These are phyloP conservation scores for Actinomortierella ambigua DNA, from an alignment of 371 early-diverging fungal species.

Conservation along the genomic window DNA sequence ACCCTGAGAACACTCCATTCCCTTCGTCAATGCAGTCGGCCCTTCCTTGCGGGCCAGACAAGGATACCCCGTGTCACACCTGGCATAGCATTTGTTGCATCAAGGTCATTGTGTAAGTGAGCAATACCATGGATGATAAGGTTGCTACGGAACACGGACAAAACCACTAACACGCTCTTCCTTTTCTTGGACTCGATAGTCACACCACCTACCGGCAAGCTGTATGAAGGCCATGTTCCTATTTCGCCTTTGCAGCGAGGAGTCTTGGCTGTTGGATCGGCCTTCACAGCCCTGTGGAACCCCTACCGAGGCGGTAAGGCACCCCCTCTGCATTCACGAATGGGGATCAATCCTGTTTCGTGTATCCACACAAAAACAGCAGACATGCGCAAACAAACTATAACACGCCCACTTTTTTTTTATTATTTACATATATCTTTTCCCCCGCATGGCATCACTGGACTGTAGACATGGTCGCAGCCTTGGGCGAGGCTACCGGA, in stretches of 20 bases:
- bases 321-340: too few relatives aligned
- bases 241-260: conserved; percentile 60
- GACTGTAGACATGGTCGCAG: conserved; percentile 85
- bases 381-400: too few relatives aligned
- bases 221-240: conserved; percentile 63
- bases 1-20: background rate
- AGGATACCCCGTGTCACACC: too few relatives aligned
- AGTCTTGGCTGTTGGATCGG: conserved; percentile 75
- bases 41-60: background rate
- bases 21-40: background rate
- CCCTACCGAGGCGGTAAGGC: conserved; percentile 78
- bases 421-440: background rate
- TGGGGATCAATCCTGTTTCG: conserved; percentile 16
- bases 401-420: background rate
- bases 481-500: conserved; percentile 91
- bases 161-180: too few relatives aligned
- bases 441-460: background rate
- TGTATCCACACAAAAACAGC: background rate
- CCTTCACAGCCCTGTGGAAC: conserved; percentile 76
- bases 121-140: too few relatives aligned
- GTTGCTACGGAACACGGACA: too few relatives aligned
- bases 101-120: too few relatives aligned
- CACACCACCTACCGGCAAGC: conserved; percentile 36
- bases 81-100: too few relatives aligned
- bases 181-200: conserved; percentile 11